Evolutionary conservation across 805 yeast genomes (phyloP), one percentile per base, ranked within the genome.

Genomic region (Starmerella vaccinii): DNA sequence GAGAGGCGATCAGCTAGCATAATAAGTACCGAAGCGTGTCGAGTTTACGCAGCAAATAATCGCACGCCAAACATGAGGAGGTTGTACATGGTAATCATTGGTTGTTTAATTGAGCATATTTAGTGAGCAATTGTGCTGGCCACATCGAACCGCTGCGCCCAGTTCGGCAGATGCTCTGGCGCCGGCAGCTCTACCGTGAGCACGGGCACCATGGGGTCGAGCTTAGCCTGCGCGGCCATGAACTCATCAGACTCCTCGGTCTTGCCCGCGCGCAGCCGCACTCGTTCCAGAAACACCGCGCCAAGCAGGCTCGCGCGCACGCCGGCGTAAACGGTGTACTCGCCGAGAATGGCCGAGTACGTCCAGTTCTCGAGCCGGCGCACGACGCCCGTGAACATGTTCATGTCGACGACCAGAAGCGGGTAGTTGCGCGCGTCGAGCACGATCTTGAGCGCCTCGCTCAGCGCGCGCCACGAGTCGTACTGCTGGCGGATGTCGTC

Each of bases 341-440:
- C 97, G 59, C 82, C 82, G 21, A 88, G 76, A 5, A 90, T 78
- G 18, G 94, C 81, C 22, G 89, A 78, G 62, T 83, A 82, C 59
- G 80, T 82, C 97, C 97, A 90, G 66, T 83, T 83, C 65, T 86
- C 92, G 35, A 89, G 71, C 63, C 82, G 81, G 47, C 98, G 71
- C 30, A 92, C 67, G 2, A 89, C 71, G 0, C 97, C 96, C 10
- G 87, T 77, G 18, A 89, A 73, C 12, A 92, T 78, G 52, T 83
- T 81, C 34, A 83, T 76, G 62, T 92, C 97, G 21, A 92, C 78
- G 13, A 90, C 65, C 41, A 90, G 68, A 5, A 84, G 64, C 47
- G 88, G 88, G 60, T 82, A 80, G 57, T 81, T 70, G 23, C 75
- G 69, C 29, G 61, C 66, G 62, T 90, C 80, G 37, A 90, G 68